Conservation (phyloP, 1,139 yeast species). For the Yamadazyma atmosphaerica region DNA sequence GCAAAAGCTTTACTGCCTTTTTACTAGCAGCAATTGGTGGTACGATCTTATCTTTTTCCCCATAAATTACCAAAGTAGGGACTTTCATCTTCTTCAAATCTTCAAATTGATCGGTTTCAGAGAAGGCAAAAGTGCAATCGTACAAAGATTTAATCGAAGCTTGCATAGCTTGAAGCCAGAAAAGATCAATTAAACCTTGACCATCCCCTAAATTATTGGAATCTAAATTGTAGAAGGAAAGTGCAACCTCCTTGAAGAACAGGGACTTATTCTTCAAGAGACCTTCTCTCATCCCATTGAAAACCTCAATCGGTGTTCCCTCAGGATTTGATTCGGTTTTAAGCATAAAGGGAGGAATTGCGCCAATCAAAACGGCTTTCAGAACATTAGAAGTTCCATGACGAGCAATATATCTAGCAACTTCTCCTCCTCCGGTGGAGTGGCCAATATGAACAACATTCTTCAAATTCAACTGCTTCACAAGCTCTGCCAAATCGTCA, state of each 20-base stretch:
- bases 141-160: conserved; percentile 17
- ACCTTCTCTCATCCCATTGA: conserved; percentile 14
- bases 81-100: conserved; percentile 15
- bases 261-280: conserved; percentile 14
- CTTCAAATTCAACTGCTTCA: conserved; percentile 15
- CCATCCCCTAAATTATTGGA: conserved; percentile 7
- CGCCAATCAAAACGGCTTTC: conserved; percentile 19
- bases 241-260: conserved; percentile 17
- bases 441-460: conserved; percentile 19
- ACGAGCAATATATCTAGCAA: conserved; percentile 17
- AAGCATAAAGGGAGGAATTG: conserved; percentile 19
- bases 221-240: conserved; percentile 15
- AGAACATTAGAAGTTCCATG: conserved; percentile 15
- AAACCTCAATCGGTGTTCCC: conserved; percentile 15
- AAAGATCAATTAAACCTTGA: conserved; percentile 14
- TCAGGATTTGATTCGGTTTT: conserved; percentile 13
- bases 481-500: conserved; percentile 19
- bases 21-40: conserved; percentile 17
- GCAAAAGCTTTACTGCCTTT: conserved; percentile 15
- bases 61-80: conserved; percentile 19
- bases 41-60: conserved; percentile 18
- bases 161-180: conserved; percentile 21
- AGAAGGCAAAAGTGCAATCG: conserved; percentile 17
- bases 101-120: conserved; percentile 15
- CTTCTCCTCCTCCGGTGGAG: conserved; percentile 22